These are phyloP conservation scores for Exophiala mesophila DNA, from an alignment of 2,329 filamentous ascomycete genomes.

Conservation along the genomic window DNA sequence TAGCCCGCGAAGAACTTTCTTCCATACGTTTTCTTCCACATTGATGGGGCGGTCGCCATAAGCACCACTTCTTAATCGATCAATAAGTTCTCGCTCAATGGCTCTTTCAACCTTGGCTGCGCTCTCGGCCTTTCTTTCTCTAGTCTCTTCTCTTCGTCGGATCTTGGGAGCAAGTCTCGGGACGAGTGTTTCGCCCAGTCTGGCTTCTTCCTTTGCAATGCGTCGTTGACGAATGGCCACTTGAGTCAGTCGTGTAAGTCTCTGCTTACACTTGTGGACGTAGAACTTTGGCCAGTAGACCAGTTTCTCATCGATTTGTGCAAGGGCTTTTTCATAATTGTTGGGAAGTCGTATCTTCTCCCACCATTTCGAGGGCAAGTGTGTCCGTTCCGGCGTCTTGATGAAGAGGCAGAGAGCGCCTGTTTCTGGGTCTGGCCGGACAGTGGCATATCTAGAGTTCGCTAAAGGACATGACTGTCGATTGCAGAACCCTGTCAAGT, in stretches of 20 bases:
- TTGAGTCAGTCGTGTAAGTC: conserved; percentile 85
- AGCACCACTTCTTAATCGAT: conserved; percentile 82
- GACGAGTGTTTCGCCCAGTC: conserved; percentile 81
- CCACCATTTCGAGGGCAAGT: conserved; percentile 89
- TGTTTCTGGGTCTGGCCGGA: conserved; percentile 74
- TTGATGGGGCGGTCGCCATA: conserved; percentile 95
- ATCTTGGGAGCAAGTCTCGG: conserved; percentile 90
- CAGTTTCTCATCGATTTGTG: conserved; percentile 77
- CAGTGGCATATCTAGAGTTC: conserved; percentile 87
- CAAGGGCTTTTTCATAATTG: conserved; percentile 85
- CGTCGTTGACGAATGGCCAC: conserved; percentile 73
- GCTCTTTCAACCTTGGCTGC: conserved; percentile 92
- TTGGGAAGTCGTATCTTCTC: conserved; percentile 83
- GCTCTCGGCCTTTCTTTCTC: conserved; percentile 71
- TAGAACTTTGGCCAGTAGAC: conserved; percentile 95
- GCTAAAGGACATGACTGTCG: conserved; percentile 85
- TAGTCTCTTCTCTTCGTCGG: conserved; percentile 65
- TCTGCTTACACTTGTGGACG: conserved; percentile 92
- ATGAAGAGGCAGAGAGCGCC: conserved; percentile 91
- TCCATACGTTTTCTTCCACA: conserved; percentile 92
- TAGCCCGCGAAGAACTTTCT: conserved; percentile 86
- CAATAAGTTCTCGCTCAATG: conserved; percentile 91
- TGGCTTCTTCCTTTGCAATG: conserved; percentile 81
- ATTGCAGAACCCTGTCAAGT: conserved; percentile 77
- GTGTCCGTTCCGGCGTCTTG: conserved; percentile 86